phyloP scores from a whole-genome alignment of 345 rosid species.

The Lumnitzera racemosa region DNA sequence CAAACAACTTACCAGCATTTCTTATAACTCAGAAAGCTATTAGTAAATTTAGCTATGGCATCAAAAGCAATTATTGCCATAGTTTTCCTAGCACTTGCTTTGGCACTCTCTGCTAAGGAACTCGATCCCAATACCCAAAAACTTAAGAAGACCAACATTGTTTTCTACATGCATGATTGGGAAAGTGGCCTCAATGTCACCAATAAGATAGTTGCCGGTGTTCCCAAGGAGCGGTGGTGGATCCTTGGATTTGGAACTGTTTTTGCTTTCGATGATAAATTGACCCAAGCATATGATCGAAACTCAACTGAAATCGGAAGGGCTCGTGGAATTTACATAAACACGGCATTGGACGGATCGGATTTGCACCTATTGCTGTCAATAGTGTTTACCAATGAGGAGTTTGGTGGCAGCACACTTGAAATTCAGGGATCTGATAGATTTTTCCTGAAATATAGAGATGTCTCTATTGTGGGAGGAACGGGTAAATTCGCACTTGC shows the following conservation, averaged over 20 bases:
- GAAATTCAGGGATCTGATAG: constrained; percentile 5
- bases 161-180: constrained; percentile 9
- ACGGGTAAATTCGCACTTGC: constrained; percentile 12
- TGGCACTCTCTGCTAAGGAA: background rate
- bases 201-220: constrained; percentile 4
- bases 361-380: constrained; percentile 1
- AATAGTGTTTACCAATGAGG: constrained; percentile 10
- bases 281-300: constrained; percentile 2
- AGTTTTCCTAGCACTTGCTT: no score
- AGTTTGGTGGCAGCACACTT: constrained; percentile 14
- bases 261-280: background rate
- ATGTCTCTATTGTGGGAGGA: constrained; percentile 8
- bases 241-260: constrained; percentile 8
- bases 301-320: constrained; percentile 8
- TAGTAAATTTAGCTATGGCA: no score
- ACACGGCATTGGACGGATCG: constrained; percentile 6
- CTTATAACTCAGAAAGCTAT: no score
- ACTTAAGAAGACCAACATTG: constrained; percentile 7
- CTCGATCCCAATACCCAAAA: background rate
- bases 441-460: constrained; percentile 4
- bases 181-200: constrained; percentile 7
- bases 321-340: constrained; percentile 2
- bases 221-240: constrained; percentile 6
- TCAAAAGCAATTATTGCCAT: no score
- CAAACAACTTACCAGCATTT: no score